Percentiles rank a stretch among this genome's conserved stretches.
phyloP scores from a whole-genome alignment of 2,329 filamentous ascomycete genomes.

The Sphaerostilbella broomeana region DNA sequence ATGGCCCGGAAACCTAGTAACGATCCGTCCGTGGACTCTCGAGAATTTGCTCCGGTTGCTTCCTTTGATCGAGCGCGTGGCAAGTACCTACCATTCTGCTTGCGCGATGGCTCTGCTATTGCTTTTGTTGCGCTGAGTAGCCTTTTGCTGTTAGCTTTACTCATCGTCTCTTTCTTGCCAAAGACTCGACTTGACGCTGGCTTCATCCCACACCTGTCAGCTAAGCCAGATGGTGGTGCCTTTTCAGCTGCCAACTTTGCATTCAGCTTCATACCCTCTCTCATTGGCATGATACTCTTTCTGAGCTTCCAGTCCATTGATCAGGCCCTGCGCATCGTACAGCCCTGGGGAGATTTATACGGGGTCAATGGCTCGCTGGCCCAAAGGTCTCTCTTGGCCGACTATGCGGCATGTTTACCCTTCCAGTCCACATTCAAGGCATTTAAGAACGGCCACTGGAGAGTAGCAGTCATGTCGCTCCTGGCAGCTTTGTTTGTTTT shows the following conservation, averaged over 20 bases:
- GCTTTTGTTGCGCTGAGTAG: slow-evolving; percentile 56
- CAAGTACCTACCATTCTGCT: slow-evolving; percentile 69
- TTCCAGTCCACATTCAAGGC: slow-evolving; percentile 54
- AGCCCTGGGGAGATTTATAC: slow-evolving; percentile 61
- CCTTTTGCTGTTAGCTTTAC: slow-evolving; percentile 60
- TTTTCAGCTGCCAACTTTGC: slow-evolving; percentile 87
- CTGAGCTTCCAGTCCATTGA: slow-evolving; percentile 63
- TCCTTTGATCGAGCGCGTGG: slow-evolving; percentile 32
- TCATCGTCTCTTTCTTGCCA: slow-evolving; percentile 73
- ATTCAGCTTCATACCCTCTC: slow-evolving; percentile 67
- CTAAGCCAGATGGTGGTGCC: slow-evolving; percentile 52
- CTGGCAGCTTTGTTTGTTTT: slow-evolving; percentile 53
- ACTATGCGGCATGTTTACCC: slow-evolving; percentile 63
- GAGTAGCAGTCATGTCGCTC: slow-evolving; percentile 55
- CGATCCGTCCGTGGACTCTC: slow-evolving; percentile 27
- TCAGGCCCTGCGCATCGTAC: slow-evolving; percentile 56
- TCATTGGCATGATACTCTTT: slow-evolving; percentile 61
- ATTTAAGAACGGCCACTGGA: slow-evolving; percentile 54
- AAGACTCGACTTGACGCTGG: slow-evolving; percentile 58
- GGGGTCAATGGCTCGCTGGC: slow-evolving; percentile 53
- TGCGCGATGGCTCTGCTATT: slow-evolving; percentile 60
- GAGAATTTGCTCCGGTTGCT: slow-evolving; percentile 17
- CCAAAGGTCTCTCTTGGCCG: slow-evolving; percentile 57
- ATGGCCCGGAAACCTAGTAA: slow-evolving; percentile 24
- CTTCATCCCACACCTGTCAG: slow-evolving; percentile 62